Conservation (phyloP, 495 filamentous ascomycete species). For the Talaromyces adpressus region DNA sequence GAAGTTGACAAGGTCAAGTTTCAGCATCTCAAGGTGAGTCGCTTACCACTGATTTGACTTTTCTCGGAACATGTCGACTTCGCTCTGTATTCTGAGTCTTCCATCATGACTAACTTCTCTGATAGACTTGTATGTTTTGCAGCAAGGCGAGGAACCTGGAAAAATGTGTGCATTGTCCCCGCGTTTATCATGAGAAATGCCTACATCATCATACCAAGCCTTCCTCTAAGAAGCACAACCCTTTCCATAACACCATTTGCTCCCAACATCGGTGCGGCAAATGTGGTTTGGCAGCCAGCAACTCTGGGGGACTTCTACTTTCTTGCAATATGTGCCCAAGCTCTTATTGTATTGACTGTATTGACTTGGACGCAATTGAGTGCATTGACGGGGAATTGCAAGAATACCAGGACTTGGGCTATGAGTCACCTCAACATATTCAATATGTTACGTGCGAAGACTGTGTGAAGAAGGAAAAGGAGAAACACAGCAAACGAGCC, state of each 20-base stretch:
- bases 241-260: constrained; percentile 40
- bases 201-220: constrained; percentile 16
- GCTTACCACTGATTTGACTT: not conserved
- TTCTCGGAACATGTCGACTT: not conserved
- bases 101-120: not conserved
- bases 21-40: constrained; percentile 1
- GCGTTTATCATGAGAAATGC: constrained; percentile 49
- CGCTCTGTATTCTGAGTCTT: not conserved
- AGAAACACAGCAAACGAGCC: not conserved
- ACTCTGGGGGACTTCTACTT: constrained; percentile 55
- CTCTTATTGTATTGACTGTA: constrained; percentile 56
- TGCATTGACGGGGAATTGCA: constrained; percentile 13
- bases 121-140: constrained; percentile 50
- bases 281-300: constrained; percentile 46
- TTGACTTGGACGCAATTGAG: constrained; percentile 45
- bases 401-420: too few relatives aligned
- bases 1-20: not conserved
- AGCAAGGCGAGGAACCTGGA: constrained; percentile 38
- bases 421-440: constrained; percentile 25
- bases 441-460: constrained; percentile 45
- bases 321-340: constrained; percentile 50
- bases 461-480: constrained; percentile 17
- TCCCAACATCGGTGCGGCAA: constrained; percentile 51
- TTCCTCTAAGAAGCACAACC: constrained; percentile 22
- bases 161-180: constrained; percentile 48